phyloP scores from a whole-genome alignment of 257 asterid species.

The Ilex asprella region DNA sequence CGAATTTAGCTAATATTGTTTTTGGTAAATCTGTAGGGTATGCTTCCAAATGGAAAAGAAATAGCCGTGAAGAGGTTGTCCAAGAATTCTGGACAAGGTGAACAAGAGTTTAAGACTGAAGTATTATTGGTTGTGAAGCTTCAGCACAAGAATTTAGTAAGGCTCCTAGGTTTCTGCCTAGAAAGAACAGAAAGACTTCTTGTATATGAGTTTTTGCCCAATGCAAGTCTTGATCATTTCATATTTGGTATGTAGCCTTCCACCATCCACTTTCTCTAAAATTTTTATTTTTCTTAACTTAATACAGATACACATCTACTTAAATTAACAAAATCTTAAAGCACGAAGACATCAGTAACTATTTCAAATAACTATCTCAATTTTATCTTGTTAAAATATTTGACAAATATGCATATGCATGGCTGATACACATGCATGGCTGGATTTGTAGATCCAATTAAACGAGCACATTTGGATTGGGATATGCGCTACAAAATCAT shows the following conservation, averaged over 20 bases:
- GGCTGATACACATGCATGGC: neutral
- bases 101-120: constrained; percentile 32
- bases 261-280: too few species aligned
- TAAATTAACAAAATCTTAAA: too few species aligned
- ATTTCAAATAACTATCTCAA: too few species aligned
- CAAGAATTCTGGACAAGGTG: constrained; percentile 25
- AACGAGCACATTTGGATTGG: constrained; percentile 28
- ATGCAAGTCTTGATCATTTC: constrained; percentile 26
- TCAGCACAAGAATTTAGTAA: constrained; percentile 24
- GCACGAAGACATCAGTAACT: too few species aligned
- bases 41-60: constrained; percentile 21
- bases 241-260: constrained; percentile 23
- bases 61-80: constrained; percentile 36
- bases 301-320: too few species aligned
- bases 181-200: constrained; percentile 18
- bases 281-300: too few species aligned
- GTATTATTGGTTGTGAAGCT: constrained; percentile 20
- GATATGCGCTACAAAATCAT: constrained; percentile 38
- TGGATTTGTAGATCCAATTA: constrained; percentile 1
- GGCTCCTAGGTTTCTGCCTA: constrained; percentile 19
- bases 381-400: too few species aligned
- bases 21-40: constrained; percentile 18
- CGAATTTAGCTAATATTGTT: neutral
- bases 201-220: constrained; percentile 21
- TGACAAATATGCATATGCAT: too few species aligned